These are phyloP conservation scores for Talaromyces marneffei DNA, from an alignment of 2,329 filamentous ascomycete species.

Conservation along the genomic window DNA sequence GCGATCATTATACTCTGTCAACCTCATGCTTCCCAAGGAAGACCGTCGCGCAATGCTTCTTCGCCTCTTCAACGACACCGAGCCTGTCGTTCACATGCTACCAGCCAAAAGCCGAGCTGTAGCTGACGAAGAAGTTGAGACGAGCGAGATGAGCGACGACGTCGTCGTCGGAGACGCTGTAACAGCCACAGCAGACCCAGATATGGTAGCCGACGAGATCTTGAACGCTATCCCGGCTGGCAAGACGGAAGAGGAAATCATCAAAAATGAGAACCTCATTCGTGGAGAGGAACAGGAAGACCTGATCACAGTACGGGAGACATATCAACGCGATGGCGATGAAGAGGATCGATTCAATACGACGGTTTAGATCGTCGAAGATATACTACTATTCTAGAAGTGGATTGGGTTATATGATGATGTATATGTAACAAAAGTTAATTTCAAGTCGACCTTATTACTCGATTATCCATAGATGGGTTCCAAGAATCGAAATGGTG, in stretches of 20 bases:
- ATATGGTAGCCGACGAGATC: constrained; percentile 4
- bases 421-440: constrained; percentile 1
- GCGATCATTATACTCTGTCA: constrained; percentile 86
- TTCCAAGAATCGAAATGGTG: not conserved
- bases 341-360: constrained; percentile 45
- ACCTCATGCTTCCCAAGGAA: constrained; percentile 97
- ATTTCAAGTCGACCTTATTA: not conserved
- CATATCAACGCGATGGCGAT: constrained; percentile 40
- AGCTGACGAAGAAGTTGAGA: not conserved
- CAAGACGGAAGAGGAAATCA: constrained; percentile 30
- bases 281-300: constrained; percentile 39
- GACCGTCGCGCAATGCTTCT: constrained; percentile 89
- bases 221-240: constrained; percentile 13
- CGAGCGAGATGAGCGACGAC: not conserved
- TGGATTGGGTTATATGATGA: not conserved
- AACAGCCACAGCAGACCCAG: constrained; percentile 1
- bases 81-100: constrained; percentile 64
- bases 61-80: constrained; percentile 82
- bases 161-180: not conserved
- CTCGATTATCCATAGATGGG: not conserved
- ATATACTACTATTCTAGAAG: not conserved
- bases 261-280: constrained; percentile 36
- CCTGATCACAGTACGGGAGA: constrained; percentile 36
- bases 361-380: constrained; percentile 38
- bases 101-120: not conserved